These are phyloP conservation scores for Selaginella moellendorffii DNA, from an alignment of 75 land plant species.

Conservation along the genomic window DNA sequence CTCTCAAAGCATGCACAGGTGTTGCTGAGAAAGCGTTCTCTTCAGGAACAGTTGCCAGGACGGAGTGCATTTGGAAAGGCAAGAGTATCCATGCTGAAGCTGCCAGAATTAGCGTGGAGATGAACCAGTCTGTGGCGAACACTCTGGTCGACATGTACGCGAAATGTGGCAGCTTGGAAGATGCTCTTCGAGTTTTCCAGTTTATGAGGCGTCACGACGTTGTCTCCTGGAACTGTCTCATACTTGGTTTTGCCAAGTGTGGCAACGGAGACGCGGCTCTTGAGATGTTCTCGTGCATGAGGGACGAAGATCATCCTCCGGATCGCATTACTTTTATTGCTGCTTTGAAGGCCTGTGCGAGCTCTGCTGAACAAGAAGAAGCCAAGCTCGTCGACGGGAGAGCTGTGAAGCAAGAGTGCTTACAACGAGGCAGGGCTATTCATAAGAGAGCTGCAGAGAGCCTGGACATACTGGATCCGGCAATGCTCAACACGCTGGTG, in stretches of 20 bases:
- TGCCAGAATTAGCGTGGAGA: neutral
- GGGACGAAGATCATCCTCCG: neutral
- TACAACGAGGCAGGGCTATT: neutral
- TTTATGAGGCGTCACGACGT: neutral
- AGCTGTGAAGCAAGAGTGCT: neutral
- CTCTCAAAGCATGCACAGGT: no score
- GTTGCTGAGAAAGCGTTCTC: no score
- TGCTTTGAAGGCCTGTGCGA: no score
- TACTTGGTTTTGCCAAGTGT: neutral
- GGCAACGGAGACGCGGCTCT: slow-evolving; percentile 11
- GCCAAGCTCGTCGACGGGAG: neutral
- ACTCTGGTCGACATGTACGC: slow-evolving; percentile 14
- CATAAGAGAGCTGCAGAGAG: no score
- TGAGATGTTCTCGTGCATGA: slow-evolving; percentile 8
- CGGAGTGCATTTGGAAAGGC: neutral
- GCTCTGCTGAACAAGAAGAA: neutral
- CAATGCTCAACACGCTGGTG: no score
- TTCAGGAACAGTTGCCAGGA: neutral
- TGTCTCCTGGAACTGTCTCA: slow-evolving; percentile 5
- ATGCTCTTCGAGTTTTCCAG: slow-evolving; percentile 11
- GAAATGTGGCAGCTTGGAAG: slow-evolving; percentile 13
- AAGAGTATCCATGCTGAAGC: neutral
- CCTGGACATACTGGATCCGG: no score
- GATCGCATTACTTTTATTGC: neutral
- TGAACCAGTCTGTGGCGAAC: neutral